Evolutionary conservation across 2,329 filamentous ascomycete genomes (phyloP).

Genomic region (Aureobasidium sp.): DNA sequence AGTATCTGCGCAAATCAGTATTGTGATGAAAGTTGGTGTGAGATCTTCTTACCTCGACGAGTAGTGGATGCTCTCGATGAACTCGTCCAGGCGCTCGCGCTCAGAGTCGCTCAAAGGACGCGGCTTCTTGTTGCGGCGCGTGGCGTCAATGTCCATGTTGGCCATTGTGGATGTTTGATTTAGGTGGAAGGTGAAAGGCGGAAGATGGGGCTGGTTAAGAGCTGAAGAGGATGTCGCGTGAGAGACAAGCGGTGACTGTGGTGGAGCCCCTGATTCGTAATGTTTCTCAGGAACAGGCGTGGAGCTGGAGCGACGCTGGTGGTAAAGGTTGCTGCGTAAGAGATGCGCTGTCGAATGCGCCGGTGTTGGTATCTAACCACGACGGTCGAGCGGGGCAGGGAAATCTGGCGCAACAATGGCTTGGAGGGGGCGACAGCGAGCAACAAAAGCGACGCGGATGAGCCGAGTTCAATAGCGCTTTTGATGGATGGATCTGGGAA

Average conservation of each 20-base stretch:
- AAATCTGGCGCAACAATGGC: slow-evolving; percentile 2
- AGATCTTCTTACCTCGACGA: slow-evolving; percentile 64
- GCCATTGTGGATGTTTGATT: slow-evolving; percentile 16
- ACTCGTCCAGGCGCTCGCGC: slow-evolving; percentile 79
- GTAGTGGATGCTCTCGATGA: slow-evolving; percentile 90
- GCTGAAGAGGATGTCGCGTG: neutral
- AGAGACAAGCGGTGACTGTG: slow-evolving; percentile 7
- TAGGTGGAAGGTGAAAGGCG: neutral
- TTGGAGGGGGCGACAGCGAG: slow-evolving; percentile 2
- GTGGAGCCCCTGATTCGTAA: slow-evolving; percentile 4
- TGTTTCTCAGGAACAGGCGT: neutral
- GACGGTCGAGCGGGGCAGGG: neutral
- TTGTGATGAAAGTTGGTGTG: neutral
- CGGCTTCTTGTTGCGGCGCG: slow-evolving; percentile 78
- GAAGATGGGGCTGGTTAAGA: neutral
- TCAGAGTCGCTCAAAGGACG: slow-evolving; percentile 74
- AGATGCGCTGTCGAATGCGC: slow-evolving; percentile 9
- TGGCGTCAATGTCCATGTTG: slow-evolving; percentile 64
- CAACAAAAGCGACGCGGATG: neutral
- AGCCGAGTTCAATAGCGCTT: neutral
- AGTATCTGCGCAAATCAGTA: slow-evolving; percentile 58
- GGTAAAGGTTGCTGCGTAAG: neutral
- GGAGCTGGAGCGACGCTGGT: neutral
- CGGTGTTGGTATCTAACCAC: neutral
- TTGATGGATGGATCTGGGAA: neutral